Evolutionary conservation across 2,329 filamentous ascomycete species (phyloP).

Genomic region (Fusarium sp.): DNA sequence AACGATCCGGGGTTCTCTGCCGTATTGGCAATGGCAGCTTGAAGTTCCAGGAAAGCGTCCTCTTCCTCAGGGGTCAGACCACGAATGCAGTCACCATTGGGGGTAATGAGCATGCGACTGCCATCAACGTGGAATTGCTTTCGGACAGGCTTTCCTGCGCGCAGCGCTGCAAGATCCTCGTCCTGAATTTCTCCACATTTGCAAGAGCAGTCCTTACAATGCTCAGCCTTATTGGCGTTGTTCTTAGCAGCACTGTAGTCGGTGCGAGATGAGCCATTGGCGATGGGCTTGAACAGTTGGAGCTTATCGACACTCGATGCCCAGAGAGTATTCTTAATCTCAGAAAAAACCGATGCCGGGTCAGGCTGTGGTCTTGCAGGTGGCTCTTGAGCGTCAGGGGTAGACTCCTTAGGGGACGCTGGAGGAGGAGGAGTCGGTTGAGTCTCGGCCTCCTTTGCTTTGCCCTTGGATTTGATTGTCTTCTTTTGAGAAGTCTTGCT

Average conservation of each 20-base stretch:
- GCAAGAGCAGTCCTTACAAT: slow-evolving; percentile 53
- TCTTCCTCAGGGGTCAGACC: slow-evolving; percentile 77
- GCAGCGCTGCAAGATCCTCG: slow-evolving; percentile 66
- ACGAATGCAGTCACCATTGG: slow-evolving; percentile 80
- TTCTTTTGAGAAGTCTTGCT: slow-evolving; percentile 49
- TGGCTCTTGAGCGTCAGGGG: slow-evolving; percentile 34
- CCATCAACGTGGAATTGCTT: slow-evolving; percentile 70
- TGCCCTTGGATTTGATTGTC: slow-evolving; percentile 47
- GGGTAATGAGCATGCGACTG: slow-evolving; percentile 77
- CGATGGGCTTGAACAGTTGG: slow-evolving; percentile 53
- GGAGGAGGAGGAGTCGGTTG: slow-evolving; percentile 34
- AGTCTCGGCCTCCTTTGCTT: slow-evolving; percentile 44
- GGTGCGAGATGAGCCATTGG: slow-evolving; percentile 45
- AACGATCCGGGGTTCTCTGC: slow-evolving; percentile 67
- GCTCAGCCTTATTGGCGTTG: slow-evolving; percentile 42
- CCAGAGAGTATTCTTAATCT: slow-evolving; percentile 51
- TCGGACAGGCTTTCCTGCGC: slow-evolving; percentile 68
- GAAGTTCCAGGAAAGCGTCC: slow-evolving; percentile 75
- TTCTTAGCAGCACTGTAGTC: slow-evolving; percentile 41
- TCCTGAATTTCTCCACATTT: slow-evolving; percentile 56
- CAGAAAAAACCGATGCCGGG: slow-evolving; percentile 52
- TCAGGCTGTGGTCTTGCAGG: slow-evolving; percentile 48
- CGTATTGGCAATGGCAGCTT: slow-evolving; percentile 65
- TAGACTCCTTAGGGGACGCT: slow-evolving; percentile 31
- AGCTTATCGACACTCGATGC: slow-evolving; percentile 51